phyloP scores from a whole-genome alignment of 495 filamentous ascomycete species.

The Aspergillus diversus region DNA sequence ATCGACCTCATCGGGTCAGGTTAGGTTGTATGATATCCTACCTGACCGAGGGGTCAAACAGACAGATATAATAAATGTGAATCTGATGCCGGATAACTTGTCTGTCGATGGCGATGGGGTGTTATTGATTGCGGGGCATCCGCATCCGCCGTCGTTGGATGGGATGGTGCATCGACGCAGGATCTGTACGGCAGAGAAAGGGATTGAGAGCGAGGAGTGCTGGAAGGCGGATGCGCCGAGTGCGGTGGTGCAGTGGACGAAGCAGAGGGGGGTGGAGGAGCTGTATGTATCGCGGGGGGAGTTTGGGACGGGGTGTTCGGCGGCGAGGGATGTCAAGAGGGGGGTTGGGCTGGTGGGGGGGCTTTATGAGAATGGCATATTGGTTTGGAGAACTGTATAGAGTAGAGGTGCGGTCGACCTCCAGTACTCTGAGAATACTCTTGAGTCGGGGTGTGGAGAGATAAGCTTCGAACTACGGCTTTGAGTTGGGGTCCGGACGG shows the following conservation, averaged over 20 bases:
- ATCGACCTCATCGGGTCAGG: conserved; percentile 29
- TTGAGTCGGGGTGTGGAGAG: no score
- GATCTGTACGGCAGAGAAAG: conserved; percentile 28
- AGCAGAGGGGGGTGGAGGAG: conserved; percentile 32
- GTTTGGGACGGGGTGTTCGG: conserved; percentile 39
- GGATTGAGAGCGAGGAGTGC: conserved; percentile 29
- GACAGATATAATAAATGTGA: conserved; percentile 28
- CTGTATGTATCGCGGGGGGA: conserved; percentile 38
- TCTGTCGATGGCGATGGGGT: conserved; percentile 40
- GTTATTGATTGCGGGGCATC: conserved; percentile 47
- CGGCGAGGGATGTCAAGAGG: conserved; percentile 39
- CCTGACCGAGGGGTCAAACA: conserved; percentile 20
- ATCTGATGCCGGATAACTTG: conserved; percentile 46
- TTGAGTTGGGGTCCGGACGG: no score
- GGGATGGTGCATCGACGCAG: conserved; percentile 27
- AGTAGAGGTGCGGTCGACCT: no score
- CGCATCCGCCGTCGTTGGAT: conserved; percentile 35
- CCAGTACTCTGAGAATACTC: no score
- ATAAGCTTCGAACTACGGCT: no score
- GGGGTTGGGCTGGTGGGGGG: conserved; percentile 45
- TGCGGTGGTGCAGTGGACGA: conserved; percentile 46
- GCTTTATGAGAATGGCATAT: conserved; percentile 47
- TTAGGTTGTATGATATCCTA: conserved; percentile 39
- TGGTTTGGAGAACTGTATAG: conserved; percentile 33
- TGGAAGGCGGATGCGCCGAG: conserved; percentile 32